Percentiles rank a stretch among this genome's conserved stretches.
These are phyloP conservation scores for Eucalyptus marginata DNA, from an alignment of 345 rosid species.

Conservation along the genomic window DNA sequence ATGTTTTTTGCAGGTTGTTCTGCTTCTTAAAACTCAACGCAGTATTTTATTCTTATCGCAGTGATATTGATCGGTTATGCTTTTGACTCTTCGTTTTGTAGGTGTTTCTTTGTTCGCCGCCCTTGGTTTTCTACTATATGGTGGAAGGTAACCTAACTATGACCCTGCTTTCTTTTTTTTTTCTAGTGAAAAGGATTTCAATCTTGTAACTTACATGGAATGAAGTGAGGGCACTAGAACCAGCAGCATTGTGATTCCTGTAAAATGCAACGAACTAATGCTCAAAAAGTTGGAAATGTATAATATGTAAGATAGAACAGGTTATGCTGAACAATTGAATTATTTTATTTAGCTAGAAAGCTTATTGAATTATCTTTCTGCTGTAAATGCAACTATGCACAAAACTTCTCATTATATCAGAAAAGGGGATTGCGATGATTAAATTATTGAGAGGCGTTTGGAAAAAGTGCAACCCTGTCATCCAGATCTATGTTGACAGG, in stretches of 20 bases:
- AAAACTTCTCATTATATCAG: not conserved
- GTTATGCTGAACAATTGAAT: not conserved
- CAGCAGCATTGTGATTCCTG: not conserved
- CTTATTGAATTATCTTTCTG: not conserved
- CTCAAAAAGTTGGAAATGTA: not conserved
- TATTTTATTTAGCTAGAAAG: not conserved
- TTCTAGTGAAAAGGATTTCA: not conserved
- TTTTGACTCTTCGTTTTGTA: constrained; percentile 6
- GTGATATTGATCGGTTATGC: not conserved
- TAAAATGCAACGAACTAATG: not conserved
- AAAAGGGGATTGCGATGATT: not conserved
- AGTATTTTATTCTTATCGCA: not conserved
- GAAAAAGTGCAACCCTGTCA: not conserved
- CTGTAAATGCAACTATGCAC: not conserved
- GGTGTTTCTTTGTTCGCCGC: constrained; percentile 83
- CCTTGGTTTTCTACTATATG: constrained; percentile 78
- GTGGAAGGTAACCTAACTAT: constrained; percentile 61
- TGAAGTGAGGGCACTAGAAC: not conserved
- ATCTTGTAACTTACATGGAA: not conserved
- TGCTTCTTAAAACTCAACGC: not conserved
- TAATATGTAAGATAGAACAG: not conserved
- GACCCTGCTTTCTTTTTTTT: not conserved
- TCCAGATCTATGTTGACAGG: not conserved
- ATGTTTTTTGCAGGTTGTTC: constrained; percentile 76
- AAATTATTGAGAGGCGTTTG: not conserved